Evolutionary conservation across 192 early-diverging fungal species (phyloP), one percentile per base, ranked within the genome.

Genomic region (Coemansia aciculifera): DNA sequence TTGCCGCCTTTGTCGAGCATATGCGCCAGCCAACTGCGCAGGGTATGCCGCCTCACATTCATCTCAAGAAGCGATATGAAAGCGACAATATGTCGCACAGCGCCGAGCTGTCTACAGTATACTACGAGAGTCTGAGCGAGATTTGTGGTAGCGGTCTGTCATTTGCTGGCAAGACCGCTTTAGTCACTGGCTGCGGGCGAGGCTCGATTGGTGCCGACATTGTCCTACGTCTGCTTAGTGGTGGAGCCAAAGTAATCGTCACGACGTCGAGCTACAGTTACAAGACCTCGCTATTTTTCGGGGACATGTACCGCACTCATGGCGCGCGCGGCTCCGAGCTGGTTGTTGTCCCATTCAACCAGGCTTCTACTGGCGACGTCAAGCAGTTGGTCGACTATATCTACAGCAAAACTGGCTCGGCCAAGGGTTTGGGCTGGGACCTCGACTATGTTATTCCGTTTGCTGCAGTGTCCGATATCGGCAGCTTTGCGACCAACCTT

Each of bases 371-470:
- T 60, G 89, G 93, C 79, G 96, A 98, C 79, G 86, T 91, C 6
- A 77, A 85, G 42, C 79, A 85, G n/a, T 78, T 98, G 12, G 86
- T 97, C 56, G 84, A 93, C 66, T 98, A 92, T 75, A 94, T 98
- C 49, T 98, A 97, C 78, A 61, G 77, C 54, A 86, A 87, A 66
- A 84, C 85, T 67, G 72, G 51, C 19, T 29, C 57, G 0, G 34
- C 34, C 23, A 64, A 60, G 24, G 94, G 94, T 29, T 86, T 98
- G 5, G 86, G 86, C 52, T 95, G 92, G 95, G 96, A 98, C 80
- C 88, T 98, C 56, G 96, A 98, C 84, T 94, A 87, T 79, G 86
- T 98, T 64, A 85, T 97, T 68, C 96, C 96, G 15, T 97, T 98
- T 83, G 96, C 96, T 57, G 96, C 95, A 42, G 92, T 98, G 61